These are phyloP conservation scores for Paecilomyces sp. DNA, from an alignment of 2,329 filamentous ascomycete species.

Conservation along the genomic window DNA sequence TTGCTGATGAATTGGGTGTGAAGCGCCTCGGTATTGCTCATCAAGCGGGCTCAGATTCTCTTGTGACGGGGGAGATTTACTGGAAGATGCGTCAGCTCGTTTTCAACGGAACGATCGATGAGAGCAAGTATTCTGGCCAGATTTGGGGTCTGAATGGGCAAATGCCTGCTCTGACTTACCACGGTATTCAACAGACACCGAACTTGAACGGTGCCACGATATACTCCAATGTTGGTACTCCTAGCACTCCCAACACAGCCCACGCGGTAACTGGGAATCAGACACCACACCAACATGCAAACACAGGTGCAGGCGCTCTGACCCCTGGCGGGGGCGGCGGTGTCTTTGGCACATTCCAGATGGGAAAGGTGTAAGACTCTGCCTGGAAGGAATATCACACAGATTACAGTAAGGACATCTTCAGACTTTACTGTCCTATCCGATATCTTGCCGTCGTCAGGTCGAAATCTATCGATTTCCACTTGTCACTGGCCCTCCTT, in stretches of 20 bases:
- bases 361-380: conserved; percentile 20
- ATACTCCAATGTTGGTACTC: conserved; percentile 42
- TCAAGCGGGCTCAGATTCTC: conserved; percentile 86
- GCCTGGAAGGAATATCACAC: not conserved
- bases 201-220: conserved; percentile 49
- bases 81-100: conserved; percentile 87
- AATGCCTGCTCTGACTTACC: conserved; percentile 48
- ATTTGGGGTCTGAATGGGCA: conserved; percentile 84
- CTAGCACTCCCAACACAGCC: conserved; percentile 62
- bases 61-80: conserved; percentile 89
- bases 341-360: conserved; percentile 64
- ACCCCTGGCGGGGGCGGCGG: conserved; percentile 71
- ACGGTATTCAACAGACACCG: conserved; percentile 42
- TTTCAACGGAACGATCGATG: conserved; percentile 73
- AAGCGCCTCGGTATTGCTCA: conserved; percentile 83
- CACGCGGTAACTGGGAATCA: conserved; percentile 43
- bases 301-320: conserved; percentile 58
- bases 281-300: conserved; percentile 46
- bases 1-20: conserved; percentile 86
- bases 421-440: not conserved
- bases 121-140: conserved; percentile 73
- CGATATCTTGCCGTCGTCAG: not conserved
- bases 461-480: not conserved
- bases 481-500: not conserved
- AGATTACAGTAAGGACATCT: not conserved